Evolutionary conservation across 129 eudicot genomes (phyloP).

Genomic region (Pulicaria dysenterica): DNA sequence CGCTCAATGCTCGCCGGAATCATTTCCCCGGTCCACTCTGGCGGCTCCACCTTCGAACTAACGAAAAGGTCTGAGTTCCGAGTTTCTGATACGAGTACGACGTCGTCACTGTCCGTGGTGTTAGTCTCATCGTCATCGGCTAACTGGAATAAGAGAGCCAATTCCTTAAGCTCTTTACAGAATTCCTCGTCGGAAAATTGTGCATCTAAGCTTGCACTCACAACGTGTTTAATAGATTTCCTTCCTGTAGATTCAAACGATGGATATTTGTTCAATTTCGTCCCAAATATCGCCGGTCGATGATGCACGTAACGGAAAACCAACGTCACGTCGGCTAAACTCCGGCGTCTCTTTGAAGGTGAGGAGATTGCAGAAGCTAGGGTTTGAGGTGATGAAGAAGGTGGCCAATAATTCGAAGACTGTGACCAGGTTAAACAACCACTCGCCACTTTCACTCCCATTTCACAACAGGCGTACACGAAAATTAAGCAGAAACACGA

Average conservation of each 20-base stretch:
- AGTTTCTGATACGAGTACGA: constrained; percentile 12
- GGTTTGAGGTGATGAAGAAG: constrained; percentile 64
- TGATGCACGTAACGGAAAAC: constrained; percentile 42
- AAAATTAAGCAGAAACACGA: constrained; percentile 3
- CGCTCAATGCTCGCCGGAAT: constrained; percentile 66
- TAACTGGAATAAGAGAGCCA: constrained; percentile 53
- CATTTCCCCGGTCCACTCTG: constrained; percentile 58
- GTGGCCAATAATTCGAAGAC: constrained; percentile 45
- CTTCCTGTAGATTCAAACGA: constrained; percentile 38
- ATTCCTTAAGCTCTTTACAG: constrained; percentile 53
- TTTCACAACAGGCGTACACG: constrained; percentile 24
- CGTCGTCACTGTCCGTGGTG: not conserved
- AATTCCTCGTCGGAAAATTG: constrained; percentile 82
- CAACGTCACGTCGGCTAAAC: constrained; percentile 39
- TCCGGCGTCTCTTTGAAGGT: constrained; percentile 45
- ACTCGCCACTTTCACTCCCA: constrained; percentile 53
- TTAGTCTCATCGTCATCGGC: constrained; percentile 37
- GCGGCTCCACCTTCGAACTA: constrained; percentile 31
- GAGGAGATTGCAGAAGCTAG: constrained; percentile 60
- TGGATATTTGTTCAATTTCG: constrained; percentile 42
- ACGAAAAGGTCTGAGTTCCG: not conserved
- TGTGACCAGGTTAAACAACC: constrained; percentile 56
- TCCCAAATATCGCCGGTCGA: constrained; percentile 42
- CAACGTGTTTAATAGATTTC: constrained; percentile 33
- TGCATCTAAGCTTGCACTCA: constrained; percentile 55